phyloP scores from a whole-genome alignment of 1,284 basidiomycete genomes.

The Rhodotorula glutinis region DNA sequence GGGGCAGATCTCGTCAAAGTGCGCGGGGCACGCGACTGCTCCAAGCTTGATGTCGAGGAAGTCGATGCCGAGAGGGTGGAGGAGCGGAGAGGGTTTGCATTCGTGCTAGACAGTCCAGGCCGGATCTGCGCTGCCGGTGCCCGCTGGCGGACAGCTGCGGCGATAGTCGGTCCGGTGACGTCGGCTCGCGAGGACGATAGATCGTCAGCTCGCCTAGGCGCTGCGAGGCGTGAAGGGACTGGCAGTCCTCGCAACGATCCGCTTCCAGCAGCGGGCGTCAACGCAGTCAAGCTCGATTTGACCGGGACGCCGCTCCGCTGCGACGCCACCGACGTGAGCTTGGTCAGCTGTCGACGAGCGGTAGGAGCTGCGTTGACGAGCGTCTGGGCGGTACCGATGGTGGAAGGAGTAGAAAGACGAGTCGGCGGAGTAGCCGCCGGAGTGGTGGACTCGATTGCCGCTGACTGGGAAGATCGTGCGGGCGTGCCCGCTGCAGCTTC shows the following conservation, averaged over 20 bases:
- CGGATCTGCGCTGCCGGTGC: not conserved
- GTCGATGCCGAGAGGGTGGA: not conserved
- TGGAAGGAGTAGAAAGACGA: not conserved
- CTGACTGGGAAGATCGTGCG: no score
- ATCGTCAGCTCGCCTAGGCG: not conserved
- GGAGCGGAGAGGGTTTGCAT: not conserved
- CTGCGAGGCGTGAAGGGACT: not conserved
- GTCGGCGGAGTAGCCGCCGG: not conserved
- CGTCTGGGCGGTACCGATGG: not conserved
- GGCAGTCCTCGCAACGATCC: not conserved
- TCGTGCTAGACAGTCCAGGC: no score
- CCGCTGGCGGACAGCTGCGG: not conserved
- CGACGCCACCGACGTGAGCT: slow-evolving; percentile 13
- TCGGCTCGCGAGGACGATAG: not conserved
- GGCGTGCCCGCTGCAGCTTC: no score
- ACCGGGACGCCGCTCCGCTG: not conserved
- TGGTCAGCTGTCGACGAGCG: slow-evolving; percentile 24
- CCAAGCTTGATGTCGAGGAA: not conserved
- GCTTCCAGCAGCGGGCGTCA: not conserved
- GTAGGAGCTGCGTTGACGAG: slow-evolving; percentile 21
- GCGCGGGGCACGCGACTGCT: not conserved
- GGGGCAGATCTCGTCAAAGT: not conserved
- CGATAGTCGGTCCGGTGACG: not conserved
- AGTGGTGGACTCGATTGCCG: not conserved
- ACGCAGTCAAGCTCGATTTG: not conserved